Evolutionary conservation across 305 asterid species (phyloP).

Genomic region (Fraxinus velutina): DNA sequence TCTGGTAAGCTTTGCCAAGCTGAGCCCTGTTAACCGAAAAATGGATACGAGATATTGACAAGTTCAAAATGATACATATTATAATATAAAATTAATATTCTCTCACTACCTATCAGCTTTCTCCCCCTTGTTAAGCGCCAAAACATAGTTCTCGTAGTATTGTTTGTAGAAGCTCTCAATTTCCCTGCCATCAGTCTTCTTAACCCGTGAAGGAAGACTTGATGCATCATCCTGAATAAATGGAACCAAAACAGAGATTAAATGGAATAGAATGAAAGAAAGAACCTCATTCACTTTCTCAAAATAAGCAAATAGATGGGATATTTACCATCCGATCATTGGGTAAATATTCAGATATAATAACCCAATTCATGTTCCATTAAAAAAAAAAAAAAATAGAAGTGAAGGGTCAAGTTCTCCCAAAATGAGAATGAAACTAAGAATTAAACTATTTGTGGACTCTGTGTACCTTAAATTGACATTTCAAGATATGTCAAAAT

Average conservation of each 20-base stretch:
- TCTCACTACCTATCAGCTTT: constrained; percentile 77
- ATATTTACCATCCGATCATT: background rate
- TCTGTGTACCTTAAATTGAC: too few species aligned
- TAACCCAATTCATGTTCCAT: background rate
- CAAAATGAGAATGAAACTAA: background rate
- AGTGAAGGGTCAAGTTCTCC: background rate
- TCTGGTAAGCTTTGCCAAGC: constrained; percentile 98
- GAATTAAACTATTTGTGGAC: background rate
- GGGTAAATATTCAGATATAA: background rate
- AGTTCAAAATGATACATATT: constrained; percentile 3
- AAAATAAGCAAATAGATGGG: background rate
- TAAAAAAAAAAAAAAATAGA: background rate
- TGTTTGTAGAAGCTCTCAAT: constrained; percentile 97
- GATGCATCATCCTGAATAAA: constrained; percentile 76
- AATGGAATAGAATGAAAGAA: background rate
- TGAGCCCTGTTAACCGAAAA: constrained; percentile 62
- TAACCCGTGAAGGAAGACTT: constrained; percentile 75
- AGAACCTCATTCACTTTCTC: background rate
- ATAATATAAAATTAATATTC: background rate
- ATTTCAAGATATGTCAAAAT: too few species aligned
- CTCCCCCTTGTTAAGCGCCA: constrained; percentile 90
- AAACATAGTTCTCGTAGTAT: constrained; percentile 87
- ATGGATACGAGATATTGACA: constrained; percentile 9
- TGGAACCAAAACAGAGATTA: too few species aligned
- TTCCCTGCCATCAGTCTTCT: constrained; percentile 96